Evolutionary conservation across 768 basidiomycete genomes (phyloP).

Genomic region (Cystofilobasidium ferigula): DNA sequence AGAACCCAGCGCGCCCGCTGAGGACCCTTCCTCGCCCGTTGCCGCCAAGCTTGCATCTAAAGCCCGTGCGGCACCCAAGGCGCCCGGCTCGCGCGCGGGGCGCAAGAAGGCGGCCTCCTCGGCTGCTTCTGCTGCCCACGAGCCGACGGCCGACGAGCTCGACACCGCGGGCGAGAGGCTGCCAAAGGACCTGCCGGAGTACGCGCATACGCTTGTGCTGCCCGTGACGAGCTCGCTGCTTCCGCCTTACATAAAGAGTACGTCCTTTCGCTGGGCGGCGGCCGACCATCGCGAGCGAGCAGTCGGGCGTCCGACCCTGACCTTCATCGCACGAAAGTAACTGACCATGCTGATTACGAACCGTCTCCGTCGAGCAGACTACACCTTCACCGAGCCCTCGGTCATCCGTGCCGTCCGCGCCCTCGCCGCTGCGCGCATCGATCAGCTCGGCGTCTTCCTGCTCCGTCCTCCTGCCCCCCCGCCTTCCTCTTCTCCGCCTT

Average conservation of each 20-base stretch:
- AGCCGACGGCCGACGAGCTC: no score
- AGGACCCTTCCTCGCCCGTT: not conserved
- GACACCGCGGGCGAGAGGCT: no score
- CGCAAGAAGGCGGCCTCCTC: no score
- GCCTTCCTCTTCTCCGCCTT: constrained; percentile 56
- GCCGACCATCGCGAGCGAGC: no score
- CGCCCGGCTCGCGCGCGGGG: not conserved
- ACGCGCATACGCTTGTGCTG: not conserved
- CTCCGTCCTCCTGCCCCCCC: constrained; percentile 43
- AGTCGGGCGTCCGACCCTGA: no score
- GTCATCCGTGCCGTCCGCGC: constrained; percentile 59
- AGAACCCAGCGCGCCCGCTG: no score
- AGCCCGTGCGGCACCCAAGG: not conserved
- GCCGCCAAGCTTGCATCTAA: not conserved
- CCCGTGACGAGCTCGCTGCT: constrained; percentile 8
- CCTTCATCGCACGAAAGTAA: no score
- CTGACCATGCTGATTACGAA: not conserved
- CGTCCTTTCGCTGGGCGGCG: no score
- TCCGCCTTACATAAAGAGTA: constrained; percentile 7
- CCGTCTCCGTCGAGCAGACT: constrained; percentile 59
- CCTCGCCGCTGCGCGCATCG: constrained; percentile 83
- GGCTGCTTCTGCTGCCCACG: no score
- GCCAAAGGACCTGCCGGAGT: not conserved
- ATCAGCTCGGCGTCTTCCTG: constrained; percentile 88
- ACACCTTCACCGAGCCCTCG: constrained; percentile 77